Evolutionary conservation across 2,329 filamentous ascomycete species (phyloP).

Genomic region (Colletotrichum sidae): DNA sequence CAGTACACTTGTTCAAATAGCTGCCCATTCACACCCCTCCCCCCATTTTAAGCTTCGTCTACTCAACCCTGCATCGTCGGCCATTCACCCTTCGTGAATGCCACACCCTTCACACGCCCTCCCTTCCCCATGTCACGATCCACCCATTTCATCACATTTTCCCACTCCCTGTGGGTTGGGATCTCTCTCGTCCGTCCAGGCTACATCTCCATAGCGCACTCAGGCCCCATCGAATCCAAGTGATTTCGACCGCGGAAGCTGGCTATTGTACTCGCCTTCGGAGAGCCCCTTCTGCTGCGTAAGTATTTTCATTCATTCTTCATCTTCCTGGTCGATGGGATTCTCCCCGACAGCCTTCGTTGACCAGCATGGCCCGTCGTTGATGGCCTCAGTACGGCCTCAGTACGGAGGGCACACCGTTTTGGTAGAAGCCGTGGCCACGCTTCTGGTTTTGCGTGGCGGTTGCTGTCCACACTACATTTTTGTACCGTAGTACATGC

Average conservation of each 20-base stretch:
- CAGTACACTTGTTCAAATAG: too few species aligned
- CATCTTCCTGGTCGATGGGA: background rate
- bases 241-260: constrained; percentile 13
- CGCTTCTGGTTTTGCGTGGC: constrained; percentile 24
- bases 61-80: constrained; percentile 3
- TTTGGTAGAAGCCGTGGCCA: constrained; percentile 6
- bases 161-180: constrained; percentile 33
- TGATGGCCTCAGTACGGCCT: background rate
- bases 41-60: background rate
- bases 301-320: background rate
- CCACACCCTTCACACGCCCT: constrained; percentile 27
- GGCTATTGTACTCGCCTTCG: constrained; percentile 13
- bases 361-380: constrained; percentile 1
- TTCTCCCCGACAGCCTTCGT: background rate
- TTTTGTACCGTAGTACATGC: too few species aligned
- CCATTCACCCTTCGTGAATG: constrained; percentile 7
- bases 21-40: constrained; percentile 10
- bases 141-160: constrained; percentile 27
- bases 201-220: constrained; percentile 28
- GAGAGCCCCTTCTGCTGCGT: too few species aligned
- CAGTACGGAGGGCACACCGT: too few species aligned
- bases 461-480: background rate
- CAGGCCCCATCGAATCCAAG: constrained; percentile 16
- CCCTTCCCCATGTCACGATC: constrained; percentile 32
- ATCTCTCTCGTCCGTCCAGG: constrained; percentile 29